A percentile compares a stretch with the other conserved stretches of the same genome.
These are phyloP conservation scores for Metschnikowia henanensis DNA, from an alignment of 805 yeast genomes.

Conservation along the genomic window DNA sequence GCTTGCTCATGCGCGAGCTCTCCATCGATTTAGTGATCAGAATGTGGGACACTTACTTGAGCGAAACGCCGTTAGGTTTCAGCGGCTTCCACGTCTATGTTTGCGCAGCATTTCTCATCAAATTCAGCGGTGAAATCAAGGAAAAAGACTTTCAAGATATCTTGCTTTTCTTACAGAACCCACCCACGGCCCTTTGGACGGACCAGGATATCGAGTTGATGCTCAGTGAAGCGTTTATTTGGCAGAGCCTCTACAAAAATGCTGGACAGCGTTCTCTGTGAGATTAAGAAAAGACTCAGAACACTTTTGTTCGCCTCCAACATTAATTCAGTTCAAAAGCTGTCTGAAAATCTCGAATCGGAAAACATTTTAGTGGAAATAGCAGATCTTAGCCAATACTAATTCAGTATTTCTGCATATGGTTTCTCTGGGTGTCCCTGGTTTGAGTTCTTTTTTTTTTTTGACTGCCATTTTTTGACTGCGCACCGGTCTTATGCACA, in stretches of 20 bases:
- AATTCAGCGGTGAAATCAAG: slow-evolving; percentile 78
- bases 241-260: slow-evolving; percentile 91
- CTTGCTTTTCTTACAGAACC: slow-evolving; percentile 84
- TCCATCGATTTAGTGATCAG: slow-evolving; percentile 75
- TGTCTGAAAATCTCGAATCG: too few relatives aligned
- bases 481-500: slow-evolving; percentile 9
- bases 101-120: slow-evolving; percentile 92
- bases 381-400: too few relatives aligned
- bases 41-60: slow-evolving; percentile 96
- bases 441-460: not conserved
- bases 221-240: slow-evolving; percentile 92
- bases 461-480: slow-evolving; percentile 11
- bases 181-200: slow-evolving; percentile 84
- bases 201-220: slow-evolving; percentile 90
- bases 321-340: too few relatives aligned
- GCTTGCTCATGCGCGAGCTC: slow-evolving; percentile 92
- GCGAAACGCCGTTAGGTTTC: slow-evolving; percentile 76
- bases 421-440: too few relatives aligned
- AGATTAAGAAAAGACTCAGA: too few relatives aligned
- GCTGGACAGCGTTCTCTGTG: slow-evolving; percentile 81
- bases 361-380: too few relatives aligned
- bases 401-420: not conserved
- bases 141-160: slow-evolving; percentile 94
- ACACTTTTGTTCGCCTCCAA: too few relatives aligned
- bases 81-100: slow-evolving; percentile 94